Conservation (phyloP, 2,329 filamentous ascomycete species). For the Fusarium lyarnte region DNA sequence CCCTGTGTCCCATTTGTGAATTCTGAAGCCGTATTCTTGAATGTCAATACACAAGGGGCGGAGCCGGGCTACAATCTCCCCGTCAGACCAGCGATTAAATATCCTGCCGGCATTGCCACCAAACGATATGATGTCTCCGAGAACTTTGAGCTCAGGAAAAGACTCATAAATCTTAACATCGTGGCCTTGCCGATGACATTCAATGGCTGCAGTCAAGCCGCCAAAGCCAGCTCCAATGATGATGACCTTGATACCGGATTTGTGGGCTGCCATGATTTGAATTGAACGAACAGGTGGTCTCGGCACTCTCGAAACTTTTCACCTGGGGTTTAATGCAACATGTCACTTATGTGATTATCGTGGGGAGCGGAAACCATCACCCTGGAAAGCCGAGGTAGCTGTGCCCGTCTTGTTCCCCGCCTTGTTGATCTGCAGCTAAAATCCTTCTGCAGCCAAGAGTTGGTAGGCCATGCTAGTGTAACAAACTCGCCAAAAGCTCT, state of each 20-base stretch:
- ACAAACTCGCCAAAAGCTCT: background rate
- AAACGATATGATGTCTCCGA: conserved; percentile 53
- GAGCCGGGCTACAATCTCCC: conserved; percentile 52
- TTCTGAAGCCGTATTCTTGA: conserved; percentile 57
- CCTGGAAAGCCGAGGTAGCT: conserved; percentile 6
- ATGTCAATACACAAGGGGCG: conserved; percentile 36
- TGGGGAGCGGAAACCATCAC: background rate
- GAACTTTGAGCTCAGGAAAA: conserved; percentile 59
- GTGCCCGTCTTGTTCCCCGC: conserved; percentile 3
- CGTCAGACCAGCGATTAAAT: conserved; percentile 65
- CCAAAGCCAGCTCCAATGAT: conserved; percentile 35
- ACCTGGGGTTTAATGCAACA: rapidly evolving
- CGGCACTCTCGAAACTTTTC: rapidly evolving
- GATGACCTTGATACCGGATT: conserved; percentile 29
- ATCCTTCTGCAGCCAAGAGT: background rate
- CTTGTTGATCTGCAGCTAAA: background rate
- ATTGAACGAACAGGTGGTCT: rapidly evolving
- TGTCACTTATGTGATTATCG: background rate
- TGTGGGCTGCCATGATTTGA: conserved; percentile 9
- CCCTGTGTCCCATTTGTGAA: conserved; percentile 33
- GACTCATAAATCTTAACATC: conserved; percentile 28
- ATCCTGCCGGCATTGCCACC: conserved; percentile 49
- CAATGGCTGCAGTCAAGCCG: conserved; percentile 31
- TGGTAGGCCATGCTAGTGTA: background rate
- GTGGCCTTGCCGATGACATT: conserved; percentile 26